Conservation (phyloP, 768 basidiomycete genomes). For the Mycena vitilis region DNA sequence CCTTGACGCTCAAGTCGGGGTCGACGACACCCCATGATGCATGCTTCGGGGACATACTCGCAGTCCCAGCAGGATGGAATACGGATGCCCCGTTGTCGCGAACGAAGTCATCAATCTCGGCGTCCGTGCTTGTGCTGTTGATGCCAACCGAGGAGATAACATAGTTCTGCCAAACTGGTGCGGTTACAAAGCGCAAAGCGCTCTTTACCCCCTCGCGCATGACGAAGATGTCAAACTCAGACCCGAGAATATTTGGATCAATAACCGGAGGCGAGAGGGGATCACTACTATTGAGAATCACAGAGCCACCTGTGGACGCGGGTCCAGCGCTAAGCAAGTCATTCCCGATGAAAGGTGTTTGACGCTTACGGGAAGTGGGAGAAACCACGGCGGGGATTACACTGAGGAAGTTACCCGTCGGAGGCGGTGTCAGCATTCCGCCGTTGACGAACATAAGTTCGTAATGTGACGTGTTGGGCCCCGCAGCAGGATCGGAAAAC, state of each 20-base stretch:
- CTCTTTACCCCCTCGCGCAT: slow-evolving; percentile 12
- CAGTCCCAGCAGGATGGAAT: slow-evolving; percentile 39
- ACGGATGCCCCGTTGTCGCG: not conserved
- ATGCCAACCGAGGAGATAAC: not conserved
- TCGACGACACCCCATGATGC: slow-evolving; percentile 46
- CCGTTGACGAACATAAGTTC: slow-evolving; percentile 39
- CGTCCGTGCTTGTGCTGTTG: slow-evolving; percentile 1
- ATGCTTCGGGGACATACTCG: slow-evolving; percentile 44
- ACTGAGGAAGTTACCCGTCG: slow-evolving; percentile 15
- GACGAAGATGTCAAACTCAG: slow-evolving; percentile 2
- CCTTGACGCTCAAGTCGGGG: slow-evolving; percentile 42
- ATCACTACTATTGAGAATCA: slow-evolving; percentile 5
- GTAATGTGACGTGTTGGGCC: slow-evolving; percentile 42
- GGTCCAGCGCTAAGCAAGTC: too few relatives aligned
- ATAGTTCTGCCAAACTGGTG: slow-evolving; percentile 1
- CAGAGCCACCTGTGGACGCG: slow-evolving; percentile 23
- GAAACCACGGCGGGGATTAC: slow-evolving; percentile 17
- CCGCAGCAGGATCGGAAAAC: slow-evolving; percentile 42
- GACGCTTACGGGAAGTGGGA: slow-evolving; percentile 16
- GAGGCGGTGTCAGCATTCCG: slow-evolving; percentile 6
- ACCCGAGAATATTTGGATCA: slow-evolving; percentile 3
- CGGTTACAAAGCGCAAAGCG: not conserved
- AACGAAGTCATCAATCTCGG: not conserved
- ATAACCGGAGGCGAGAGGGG: not conserved
- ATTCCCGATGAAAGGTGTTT: too few relatives aligned